Percentiles rank a stretch among this genome's conserved stretches.
Evolutionary conservation across 1,284 basidiomycete species (phyloP).

Genomic region (Cerioporus squamosus): DNA sequence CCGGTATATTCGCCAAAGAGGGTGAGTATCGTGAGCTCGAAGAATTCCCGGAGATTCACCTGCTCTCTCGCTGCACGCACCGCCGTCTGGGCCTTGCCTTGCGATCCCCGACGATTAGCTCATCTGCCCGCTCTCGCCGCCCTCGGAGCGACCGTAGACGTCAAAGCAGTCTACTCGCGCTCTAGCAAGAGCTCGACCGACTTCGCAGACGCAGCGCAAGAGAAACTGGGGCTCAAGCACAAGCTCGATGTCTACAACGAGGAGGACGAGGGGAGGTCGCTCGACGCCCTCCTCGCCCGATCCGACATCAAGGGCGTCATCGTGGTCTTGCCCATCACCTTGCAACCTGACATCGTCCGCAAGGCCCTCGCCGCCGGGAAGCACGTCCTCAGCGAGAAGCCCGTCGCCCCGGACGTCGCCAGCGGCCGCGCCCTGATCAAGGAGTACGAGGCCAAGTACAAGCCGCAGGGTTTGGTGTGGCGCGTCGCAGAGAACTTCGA

Average conservation of each 20-base stretch:
- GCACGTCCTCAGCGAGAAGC: constrained; percentile 88
- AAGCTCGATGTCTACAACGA: constrained; percentile 63
- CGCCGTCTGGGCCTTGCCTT: neutral
- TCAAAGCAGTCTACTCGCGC: constrained; percentile 82
- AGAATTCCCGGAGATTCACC: constrained; percentile 40
- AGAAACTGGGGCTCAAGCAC: constrained; percentile 45
- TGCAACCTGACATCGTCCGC: constrained; percentile 71
- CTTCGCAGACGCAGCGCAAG: constrained; percentile 50
- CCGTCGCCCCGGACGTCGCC: constrained; percentile 74
- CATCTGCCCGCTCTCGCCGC: constrained; percentile 73
- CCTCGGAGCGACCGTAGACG: constrained; percentile 47
- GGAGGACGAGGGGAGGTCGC: constrained; percentile 43
- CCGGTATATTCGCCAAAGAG: constrained; percentile 75
- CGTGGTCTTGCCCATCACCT: constrained; percentile 77
- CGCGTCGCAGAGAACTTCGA: constrained; percentile 87
- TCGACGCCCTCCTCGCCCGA: constrained; percentile 69
- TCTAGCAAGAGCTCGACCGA: constrained; percentile 63
- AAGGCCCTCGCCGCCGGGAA: constrained; percentile 74
- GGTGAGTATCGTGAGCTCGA: constrained; percentile 44
- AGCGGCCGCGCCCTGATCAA: constrained; percentile 67
- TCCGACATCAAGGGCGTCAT: constrained; percentile 74
- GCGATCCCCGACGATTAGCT: constrained; percentile 43
- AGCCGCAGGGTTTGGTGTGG: constrained; percentile 78
- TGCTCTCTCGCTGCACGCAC: neutral
- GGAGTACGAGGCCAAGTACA: constrained; percentile 66